phyloP scores from a whole-genome alignment of 2,329 filamentous ascomycete genomes.

The Aspergillus jensenii region DNA sequence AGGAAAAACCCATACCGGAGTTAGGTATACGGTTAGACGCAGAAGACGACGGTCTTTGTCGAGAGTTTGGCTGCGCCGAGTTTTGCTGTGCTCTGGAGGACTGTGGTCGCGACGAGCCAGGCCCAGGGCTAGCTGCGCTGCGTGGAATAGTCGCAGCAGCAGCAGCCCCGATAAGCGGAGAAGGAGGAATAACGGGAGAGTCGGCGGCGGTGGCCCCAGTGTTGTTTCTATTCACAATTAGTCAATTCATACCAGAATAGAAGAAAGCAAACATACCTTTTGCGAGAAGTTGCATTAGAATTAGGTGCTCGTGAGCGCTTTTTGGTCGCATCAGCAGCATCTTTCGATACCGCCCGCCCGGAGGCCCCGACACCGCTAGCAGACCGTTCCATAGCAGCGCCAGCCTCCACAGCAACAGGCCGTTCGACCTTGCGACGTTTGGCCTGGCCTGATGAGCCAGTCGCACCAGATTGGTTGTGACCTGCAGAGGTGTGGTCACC shows the following conservation, averaged over 20 bases:
- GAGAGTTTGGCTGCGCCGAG: conserved; percentile 62
- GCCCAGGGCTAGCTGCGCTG: conserved; percentile 60
- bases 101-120: conserved; percentile 58
- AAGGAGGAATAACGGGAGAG: conserved; percentile 72
- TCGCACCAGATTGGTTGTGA: conserved; percentile 50
- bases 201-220: conserved; percentile 53
- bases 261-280: conserved; percentile 58
- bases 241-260: background rate
- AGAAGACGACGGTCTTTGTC: conserved; percentile 60
- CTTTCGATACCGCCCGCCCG: conserved; percentile 53
- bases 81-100: conserved; percentile 75
- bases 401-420: conserved; percentile 38
- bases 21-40: conserved; percentile 61
- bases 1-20: conserved; percentile 42
- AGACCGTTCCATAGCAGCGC: conserved; percentile 41
- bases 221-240: conserved; percentile 40
- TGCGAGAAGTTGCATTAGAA: conserved; percentile 64
- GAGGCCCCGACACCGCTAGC: conserved; percentile 33
- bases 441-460: conserved; percentile 52
- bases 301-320: conserved; percentile 75
- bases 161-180: conserved; percentile 70
- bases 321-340: conserved; percentile 64
- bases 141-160: conserved; percentile 63
- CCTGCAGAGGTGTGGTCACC: conserved; percentile 14
- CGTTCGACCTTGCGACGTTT: conserved; percentile 86